Percentiles rank a stretch among this genome's conserved stretches.
These are phyloP conservation scores for Trichothecium sympodiale DNA, from an alignment of 2,329 filamentous ascomycete species.

Conservation along the genomic window DNA sequence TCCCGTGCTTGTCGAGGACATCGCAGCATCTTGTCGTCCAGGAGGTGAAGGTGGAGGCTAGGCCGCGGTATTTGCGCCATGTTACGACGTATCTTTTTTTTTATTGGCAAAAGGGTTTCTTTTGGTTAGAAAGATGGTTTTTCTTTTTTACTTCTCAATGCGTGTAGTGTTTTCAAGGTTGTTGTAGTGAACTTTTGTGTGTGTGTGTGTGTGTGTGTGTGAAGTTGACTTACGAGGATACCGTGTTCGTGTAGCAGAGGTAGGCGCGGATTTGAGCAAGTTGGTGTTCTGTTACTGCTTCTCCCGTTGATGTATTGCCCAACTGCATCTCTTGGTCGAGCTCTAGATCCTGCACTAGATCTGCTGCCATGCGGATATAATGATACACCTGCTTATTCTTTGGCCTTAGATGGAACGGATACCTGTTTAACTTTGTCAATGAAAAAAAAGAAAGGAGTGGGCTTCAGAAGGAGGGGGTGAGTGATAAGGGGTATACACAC, in stretches of 20 bases:
- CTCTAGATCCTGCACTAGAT: slow-evolving; percentile 38
- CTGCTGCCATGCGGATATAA: slow-evolving; percentile 40
- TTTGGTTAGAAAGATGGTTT: no score
- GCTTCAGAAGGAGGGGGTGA: no score
- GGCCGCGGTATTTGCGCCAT: slow-evolving; percentile 23
- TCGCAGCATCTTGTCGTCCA: slow-evolving; percentile 36
- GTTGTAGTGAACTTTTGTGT: no score
- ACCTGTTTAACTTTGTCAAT: slow-evolving; percentile 23
- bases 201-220: no score
- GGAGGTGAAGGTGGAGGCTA: slow-evolving; percentile 22
- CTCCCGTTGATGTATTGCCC: not conserved
- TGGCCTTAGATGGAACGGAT: slow-evolving; percentile 42
- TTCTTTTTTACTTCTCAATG: no score
- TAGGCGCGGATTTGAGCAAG: slow-evolving; percentile 35
- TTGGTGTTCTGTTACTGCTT: slow-evolving; percentile 12
- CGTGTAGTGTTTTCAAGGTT: no score
- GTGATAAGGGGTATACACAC: slow-evolving; percentile 20
- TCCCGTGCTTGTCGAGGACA: slow-evolving; percentile 24
- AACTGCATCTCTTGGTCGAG: slow-evolving; percentile 26
- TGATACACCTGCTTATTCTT: slow-evolving; percentile 37
- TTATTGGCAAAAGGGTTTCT: no score
- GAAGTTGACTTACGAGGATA: not conserved
- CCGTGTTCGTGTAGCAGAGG: slow-evolving; percentile 25
- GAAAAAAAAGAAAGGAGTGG: no score
- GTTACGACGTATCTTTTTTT: slow-evolving; percentile 27